These are phyloP conservation scores for Serendipita indica DNA, from an alignment of 768 basidiomycete species.

Conservation along the genomic window DNA sequence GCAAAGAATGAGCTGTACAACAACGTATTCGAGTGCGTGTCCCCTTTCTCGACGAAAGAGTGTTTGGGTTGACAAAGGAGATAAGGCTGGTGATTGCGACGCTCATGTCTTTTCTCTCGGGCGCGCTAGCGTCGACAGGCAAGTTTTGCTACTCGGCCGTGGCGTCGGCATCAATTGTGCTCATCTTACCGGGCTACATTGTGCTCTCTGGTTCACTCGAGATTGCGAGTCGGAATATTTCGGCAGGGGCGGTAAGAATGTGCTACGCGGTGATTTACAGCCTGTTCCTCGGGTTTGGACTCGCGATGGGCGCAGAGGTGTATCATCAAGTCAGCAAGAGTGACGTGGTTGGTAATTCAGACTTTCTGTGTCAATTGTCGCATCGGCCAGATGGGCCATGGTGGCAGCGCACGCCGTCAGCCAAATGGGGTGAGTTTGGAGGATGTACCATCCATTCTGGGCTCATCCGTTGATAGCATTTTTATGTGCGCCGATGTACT, in stretches of 20 bases:
- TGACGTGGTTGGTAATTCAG: conserved; percentile 34
- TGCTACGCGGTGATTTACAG: conserved; percentile 70
- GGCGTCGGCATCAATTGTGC: conserved; percentile 59
- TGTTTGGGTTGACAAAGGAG: conserved; percentile 8
- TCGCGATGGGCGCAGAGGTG: conserved; percentile 61
- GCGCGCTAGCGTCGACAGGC: conserved; percentile 52
- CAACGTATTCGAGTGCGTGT: conserved; percentile 57
- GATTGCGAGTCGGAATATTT: conserved; percentile 63
- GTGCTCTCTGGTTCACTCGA: conserved; percentile 63
- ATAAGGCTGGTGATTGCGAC: conserved; percentile 64
- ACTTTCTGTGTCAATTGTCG: conserved; percentile 43
- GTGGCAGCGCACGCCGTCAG: conserved; percentile 57
- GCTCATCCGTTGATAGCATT: conserved; percentile 32
- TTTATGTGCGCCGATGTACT: conserved; percentile 55
- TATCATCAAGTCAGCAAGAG: conserved; percentile 42
- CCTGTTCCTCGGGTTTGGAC: conserved; percentile 49
- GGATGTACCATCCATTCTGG: background rate
- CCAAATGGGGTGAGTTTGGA: conserved; percentile 47
- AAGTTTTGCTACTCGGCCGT: conserved; percentile 70
- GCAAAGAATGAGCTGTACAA: conserved; percentile 64
- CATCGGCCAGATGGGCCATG: conserved; percentile 48
- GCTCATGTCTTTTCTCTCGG: conserved; percentile 63
- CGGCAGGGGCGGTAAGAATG: conserved; percentile 69
- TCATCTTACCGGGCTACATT: conserved; percentile 67
- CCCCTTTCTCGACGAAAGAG: background rate